A percentile compares a stretch with the other conserved stretches of the same genome.
Conservation (phyloP, 352 stramenopile genomes). For the Phytopythium mirpurense region DNA sequence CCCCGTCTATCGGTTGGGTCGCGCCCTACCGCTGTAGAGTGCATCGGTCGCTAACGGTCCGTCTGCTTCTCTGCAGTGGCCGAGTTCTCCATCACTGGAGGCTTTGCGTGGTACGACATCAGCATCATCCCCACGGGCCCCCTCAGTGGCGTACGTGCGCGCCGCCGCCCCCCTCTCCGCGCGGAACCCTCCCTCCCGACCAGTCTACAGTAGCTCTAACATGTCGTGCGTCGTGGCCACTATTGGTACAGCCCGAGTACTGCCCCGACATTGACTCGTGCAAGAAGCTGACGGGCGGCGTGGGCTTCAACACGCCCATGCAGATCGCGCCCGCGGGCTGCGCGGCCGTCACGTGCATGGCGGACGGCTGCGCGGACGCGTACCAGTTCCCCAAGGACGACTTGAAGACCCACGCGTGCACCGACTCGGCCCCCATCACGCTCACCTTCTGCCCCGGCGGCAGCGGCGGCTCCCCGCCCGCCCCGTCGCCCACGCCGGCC, state of each 20-base stretch:
- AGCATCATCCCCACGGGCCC: constrained; percentile 45
- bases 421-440: constrained; percentile 27
- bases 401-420: constrained; percentile 54
- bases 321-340: constrained; percentile 46
- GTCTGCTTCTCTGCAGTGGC: constrained; percentile 24
- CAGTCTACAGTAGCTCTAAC: no score
- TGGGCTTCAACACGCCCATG: constrained; percentile 58
- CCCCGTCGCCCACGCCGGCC: constrained; percentile 12
- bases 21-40: no score
- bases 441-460: constrained; percentile 58
- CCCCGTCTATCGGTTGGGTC: no score
- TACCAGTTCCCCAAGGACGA: constrained; percentile 60
- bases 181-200: no score
- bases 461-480: constrained; percentile 13
- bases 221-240: no score
- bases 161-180: no score
- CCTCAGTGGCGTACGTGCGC: constrained; percentile 33
- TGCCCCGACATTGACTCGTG: constrained; percentile 42
- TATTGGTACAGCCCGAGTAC: constrained; percentile 57
- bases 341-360: constrained; percentile 33
- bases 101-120: constrained; percentile 53
- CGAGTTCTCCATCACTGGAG: constrained; percentile 45
- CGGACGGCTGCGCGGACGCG: constrained; percentile 46
- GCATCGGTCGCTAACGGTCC: background rate
- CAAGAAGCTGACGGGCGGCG: constrained; percentile 36